Conservation (phyloP, 2,329 filamentous ascomycete genomes). For the Penicillium concentricum region DNA sequence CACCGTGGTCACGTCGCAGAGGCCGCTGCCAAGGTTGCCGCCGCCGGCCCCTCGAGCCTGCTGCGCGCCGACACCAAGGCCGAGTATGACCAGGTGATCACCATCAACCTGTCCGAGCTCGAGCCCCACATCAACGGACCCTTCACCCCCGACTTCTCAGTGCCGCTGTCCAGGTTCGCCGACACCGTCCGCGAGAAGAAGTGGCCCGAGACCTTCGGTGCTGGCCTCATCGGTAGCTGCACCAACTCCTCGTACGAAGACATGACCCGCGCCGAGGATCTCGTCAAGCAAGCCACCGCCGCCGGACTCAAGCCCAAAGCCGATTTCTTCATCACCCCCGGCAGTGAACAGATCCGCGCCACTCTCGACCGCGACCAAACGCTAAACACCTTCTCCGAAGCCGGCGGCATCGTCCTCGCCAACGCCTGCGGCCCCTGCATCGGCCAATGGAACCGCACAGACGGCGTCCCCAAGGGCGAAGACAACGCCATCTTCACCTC, state of each 20-base stretch:
- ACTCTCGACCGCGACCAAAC: conserved; percentile 89
- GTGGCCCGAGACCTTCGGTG: conserved; percentile 89
- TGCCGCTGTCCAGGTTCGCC: conserved; percentile 86
- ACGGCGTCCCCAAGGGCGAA: conserved; percentile 79
- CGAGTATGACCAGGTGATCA: conserved; percentile 86
- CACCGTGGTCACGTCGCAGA: conserved; percentile 70
- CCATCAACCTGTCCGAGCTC: conserved; percentile 82
- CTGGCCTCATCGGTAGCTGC: conserved; percentile 94
- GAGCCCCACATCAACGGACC: conserved; percentile 98
- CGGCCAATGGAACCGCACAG: conserved; percentile 91
- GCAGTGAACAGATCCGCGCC: conserved; percentile 93
- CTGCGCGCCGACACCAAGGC: conserved; percentile 77
- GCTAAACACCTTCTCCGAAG: conserved; percentile 77
- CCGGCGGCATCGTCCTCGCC: conserved; percentile 84
- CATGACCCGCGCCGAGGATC: conserved; percentile 91
- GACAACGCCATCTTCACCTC: conserved; percentile 93
- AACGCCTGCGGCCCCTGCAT: conserved; percentile 88
- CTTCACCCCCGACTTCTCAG: conserved; percentile 93
- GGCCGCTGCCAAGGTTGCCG: conserved; percentile 62
- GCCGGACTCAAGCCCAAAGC: conserved; percentile 88
- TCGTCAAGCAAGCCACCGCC: conserved; percentile 84
- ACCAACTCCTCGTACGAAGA: conserved; percentile 99
- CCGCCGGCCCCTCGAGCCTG: conserved; percentile 24
- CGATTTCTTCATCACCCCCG: conserved; percentile 94
- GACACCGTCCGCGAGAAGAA: conserved; percentile 76